A percentile compares a stretch with the other conserved stretches of the same genome.
phyloP scores from a whole-genome alignment of 495 filamentous ascomycete genomes.

The Sabuloglossum arenarium region DNA sequence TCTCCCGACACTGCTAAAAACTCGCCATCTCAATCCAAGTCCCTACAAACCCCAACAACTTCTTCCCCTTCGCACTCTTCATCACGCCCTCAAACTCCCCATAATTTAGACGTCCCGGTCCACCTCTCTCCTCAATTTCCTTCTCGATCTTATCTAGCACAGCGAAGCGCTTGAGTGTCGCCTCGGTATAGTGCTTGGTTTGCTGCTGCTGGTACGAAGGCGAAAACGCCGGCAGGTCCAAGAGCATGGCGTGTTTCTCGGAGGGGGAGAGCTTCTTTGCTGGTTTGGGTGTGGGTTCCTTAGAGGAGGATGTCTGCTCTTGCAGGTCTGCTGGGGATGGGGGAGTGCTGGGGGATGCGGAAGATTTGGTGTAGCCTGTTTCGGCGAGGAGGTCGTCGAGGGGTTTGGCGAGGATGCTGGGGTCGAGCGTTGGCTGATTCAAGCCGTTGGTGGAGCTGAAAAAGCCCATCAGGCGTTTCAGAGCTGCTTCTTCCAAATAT shows the following conservation, averaged over 20 bases:
- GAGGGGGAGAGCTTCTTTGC: neutral
- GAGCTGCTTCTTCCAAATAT: too few relatives aligned
- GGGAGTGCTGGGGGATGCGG: neutral
- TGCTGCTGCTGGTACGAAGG: neutral
- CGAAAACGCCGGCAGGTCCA: neutral
- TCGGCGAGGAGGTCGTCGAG: neutral
- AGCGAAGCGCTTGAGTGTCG: constrained; percentile 27
- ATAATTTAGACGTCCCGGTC: constrained; percentile 48
- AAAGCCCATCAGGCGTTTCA: neutral
- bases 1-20: constrained; percentile 19
- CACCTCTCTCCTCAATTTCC: constrained; percentile 46
- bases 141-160: constrained; percentile 36
- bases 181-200: constrained; percentile 10
- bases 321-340: neutral
- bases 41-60: constrained; percentile 50
- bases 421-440: neutral
- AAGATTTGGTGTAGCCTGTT: neutral
- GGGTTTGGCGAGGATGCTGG: neutral
- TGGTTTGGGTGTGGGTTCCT: neutral
- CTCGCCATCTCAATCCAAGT: constrained; percentile 71
- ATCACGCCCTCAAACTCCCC: constrained; percentile 56
- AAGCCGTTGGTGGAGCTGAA: neutral
- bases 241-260: neutral
- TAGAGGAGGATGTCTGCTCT: neutral
- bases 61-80: constrained; percentile 34